Conservation (phyloP, 352 stramenopile genomes). For the Phytophthora palmivora region DNA sequence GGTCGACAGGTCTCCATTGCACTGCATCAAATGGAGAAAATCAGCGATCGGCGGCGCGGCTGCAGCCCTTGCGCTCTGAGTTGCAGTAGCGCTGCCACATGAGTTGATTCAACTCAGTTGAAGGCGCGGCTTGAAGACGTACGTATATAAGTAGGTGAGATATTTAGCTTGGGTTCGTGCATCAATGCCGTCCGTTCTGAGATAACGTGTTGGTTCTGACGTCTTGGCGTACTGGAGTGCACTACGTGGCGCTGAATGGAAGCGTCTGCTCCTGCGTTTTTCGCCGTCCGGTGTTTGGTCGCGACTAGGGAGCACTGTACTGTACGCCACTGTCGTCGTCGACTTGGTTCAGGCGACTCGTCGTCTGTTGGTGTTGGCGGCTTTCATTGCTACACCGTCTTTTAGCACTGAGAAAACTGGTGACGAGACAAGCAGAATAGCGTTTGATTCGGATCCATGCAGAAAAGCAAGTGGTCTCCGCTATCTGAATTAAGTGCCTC, state of each 20-base stretch:
- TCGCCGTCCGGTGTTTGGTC: slow-evolving; percentile 22
- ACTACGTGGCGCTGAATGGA: background rate
- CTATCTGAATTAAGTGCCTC: slow-evolving; percentile 9
- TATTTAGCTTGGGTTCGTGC: slow-evolving; percentile 20
- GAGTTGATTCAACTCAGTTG: slow-evolving; percentile 1
- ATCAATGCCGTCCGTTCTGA: slow-evolving; percentile 16
- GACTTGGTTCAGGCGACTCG: background rate
- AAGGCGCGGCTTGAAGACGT: slow-evolving; percentile 9
- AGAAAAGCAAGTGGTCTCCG: slow-evolving; percentile 14
- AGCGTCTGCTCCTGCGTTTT: slow-evolving; percentile 12
- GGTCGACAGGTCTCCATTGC: slow-evolving; percentile 4
- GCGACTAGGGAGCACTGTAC: background rate
- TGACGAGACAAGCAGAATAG: slow-evolving; percentile 11
- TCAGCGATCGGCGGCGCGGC: slow-evolving; percentile 21
- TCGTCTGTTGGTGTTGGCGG: background rate
- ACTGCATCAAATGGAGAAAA: slow-evolving; percentile 9
- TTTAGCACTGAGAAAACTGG: slow-evolving; percentile 5
- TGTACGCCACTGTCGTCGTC: slow-evolving; percentile 27
- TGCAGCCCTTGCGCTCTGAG: slow-evolving; percentile 8
- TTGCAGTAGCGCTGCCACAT: slow-evolving; percentile 19
- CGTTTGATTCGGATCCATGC: slow-evolving; percentile 5
- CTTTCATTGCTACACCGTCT: slow-evolving; percentile 3
- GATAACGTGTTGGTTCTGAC: slow-evolving; percentile 29
- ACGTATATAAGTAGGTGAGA: slow-evolving; percentile 13
- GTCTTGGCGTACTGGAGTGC: background rate